Base-by-base conservation (phyloP, 2,329 filamentous ascomycete genomes). In the Colletotrichum sidae region DNA sequence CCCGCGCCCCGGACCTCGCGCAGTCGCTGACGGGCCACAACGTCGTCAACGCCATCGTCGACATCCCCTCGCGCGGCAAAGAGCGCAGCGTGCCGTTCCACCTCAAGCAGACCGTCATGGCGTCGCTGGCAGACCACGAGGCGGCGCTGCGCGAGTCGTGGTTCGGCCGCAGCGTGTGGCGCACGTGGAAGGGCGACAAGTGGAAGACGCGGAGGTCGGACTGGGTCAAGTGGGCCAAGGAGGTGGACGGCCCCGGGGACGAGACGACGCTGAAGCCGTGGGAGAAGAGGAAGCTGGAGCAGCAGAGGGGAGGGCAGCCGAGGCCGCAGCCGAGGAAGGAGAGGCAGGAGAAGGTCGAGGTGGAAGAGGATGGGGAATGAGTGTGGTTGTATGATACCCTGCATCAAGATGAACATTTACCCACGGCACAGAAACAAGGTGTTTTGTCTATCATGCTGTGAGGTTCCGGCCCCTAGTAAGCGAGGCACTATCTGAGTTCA, bases 221-320 rank as follows among this genome's bases (percentile, higher is more conserved):
- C 53, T 89, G 86, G 86, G 83, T 86, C 67, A 71, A 77, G 3
- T 88, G 85, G 84, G 83, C 83, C 65, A 87, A 84, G 75, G 84
- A 86, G 69, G 77, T 81, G 54, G 74, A 72, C n/a, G 70, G 70
- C 33, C 46, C 59, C 17, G 57, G 47, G 41, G 67, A 62, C 12
- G 66, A 67, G 45, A 33, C 51, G 6, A 68, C 53, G 58, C 42
- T 56, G 12, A 68, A 67, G 63, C 66, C 66, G 39, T 68, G 66
- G 66, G 56, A 68, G 45, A 63, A 42, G 58, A 60, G 54, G 54
- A 68, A 56, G 35, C 11, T 66, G 58, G 63, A 60, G 39, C 56
- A 63, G 42, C 60, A 54, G 25, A 66, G 12, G 42, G 63, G 52
- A 11, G 46, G 35, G 11, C 51, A 57, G 42, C 37, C 46, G 35